phyloP scores from a whole-genome alignment of 225 moss, liverwort and hornwort genomes.

The Marchantia polymorpha region DNA sequence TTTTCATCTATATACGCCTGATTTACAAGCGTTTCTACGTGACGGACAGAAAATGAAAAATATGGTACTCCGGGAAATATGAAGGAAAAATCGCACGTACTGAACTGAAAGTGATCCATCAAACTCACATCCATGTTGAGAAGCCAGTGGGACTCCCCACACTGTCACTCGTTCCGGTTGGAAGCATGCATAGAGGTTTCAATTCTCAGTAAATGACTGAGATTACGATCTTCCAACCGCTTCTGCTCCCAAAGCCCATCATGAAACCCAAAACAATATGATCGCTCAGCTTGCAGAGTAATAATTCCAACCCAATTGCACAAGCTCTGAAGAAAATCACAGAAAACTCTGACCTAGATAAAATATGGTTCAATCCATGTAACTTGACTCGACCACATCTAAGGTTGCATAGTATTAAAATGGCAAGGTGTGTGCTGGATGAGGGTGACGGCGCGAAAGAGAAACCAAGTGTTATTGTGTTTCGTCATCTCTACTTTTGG shows the following conservation, averaged over 20 bases:
- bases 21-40: background rate
- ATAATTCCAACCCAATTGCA: too few relatives aligned
- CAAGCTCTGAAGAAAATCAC: too few relatives aligned
- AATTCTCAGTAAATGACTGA: slow-evolving; percentile 43
- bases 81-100: background rate
- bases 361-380: too few relatives aligned
- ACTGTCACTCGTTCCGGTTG: slow-evolving; percentile 26
- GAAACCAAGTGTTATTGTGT: too few relatives aligned
- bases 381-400: too few relatives aligned
- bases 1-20: background rate
- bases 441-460: too few relatives aligned
- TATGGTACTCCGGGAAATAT: too few relatives aligned
- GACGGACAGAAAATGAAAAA: background rate
- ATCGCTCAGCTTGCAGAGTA: background rate
- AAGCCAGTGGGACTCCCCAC: background rate
- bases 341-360: too few relatives aligned
- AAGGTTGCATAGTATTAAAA: too few relatives aligned
- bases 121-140: slow-evolving; percentile 18
- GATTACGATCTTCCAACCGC: slow-evolving; percentile 48
- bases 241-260: slow-evolving; percentile 32
- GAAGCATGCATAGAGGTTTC: slow-evolving; percentile 37
- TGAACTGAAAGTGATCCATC: slow-evolving; percentile 1
- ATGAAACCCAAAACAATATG: background rate
- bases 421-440: too few relatives aligned
- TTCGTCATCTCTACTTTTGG: too few relatives aligned